Base-by-base conservation (phyloP, 2,329 filamentous ascomycete species). In the Aureobasidium sp. region DNA sequence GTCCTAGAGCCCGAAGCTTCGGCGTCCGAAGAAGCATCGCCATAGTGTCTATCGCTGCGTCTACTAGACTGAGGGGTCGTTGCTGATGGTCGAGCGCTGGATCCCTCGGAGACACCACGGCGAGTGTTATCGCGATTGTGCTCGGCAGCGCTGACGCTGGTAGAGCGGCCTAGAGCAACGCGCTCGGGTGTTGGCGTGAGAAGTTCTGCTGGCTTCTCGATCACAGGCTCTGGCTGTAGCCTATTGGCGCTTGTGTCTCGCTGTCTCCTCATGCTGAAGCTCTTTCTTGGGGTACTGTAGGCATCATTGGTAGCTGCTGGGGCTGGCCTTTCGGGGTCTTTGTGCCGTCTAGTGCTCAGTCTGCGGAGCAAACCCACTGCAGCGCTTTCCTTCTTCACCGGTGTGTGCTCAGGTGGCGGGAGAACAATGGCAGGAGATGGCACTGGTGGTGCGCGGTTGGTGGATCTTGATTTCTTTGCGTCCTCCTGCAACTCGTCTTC, bases 141-240 rank as follows among this genome's bases (percentile, higher is more conserved):
- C 44, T 96, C 92, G 32, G 88, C 90, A 1, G 90, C 94, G 70
- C 92, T 96, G 61, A 97, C 92, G 71, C 92, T 97, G 9, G 93
- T 92, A 7, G 92, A 96, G 65, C 93, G 84, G 39, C 90, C 90
- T 20, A 97, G 79, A 10, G 86, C 87, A 67, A 88, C 88, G 52
- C 77, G 67, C 60, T 84, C 86, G 59, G 82, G 82, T 48, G 84
- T 82, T 0, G 91, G 89, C 63, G 87, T 88, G 13, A 96, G 82
- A 15, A 95, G 81, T 64, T 93, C 90, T 64, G 87, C 85, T 67
- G 92, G 88, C 63, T 92, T 88, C 37, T 87, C 84, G 69, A 91
- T 86, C 69, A 78, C 79, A 63, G 78, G 76, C 37, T 74, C 78
- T 75, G 86, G 74, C 78, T 87, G 66, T 75, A 87, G 64, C 76